Conservation (phyloP, 768 basidiomycete species). For the Tephrocybe sp. region DNA sequence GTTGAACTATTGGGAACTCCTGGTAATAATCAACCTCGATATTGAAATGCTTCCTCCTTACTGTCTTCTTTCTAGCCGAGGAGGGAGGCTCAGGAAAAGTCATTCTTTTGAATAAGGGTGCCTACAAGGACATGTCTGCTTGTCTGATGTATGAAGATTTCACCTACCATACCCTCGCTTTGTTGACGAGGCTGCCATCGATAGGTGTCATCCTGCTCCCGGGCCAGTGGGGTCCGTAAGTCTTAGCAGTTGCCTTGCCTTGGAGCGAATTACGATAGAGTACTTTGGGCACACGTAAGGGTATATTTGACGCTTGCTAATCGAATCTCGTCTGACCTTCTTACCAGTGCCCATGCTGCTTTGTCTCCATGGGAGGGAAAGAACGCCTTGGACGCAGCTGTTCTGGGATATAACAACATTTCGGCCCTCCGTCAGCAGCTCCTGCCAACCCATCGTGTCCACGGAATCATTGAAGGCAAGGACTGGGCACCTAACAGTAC, state of each 20-base stretch:
- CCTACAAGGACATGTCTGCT: constrained; percentile 71
- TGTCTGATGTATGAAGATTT: constrained; percentile 66
- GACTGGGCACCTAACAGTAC: constrained; percentile 73
- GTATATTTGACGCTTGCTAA: too few relatives aligned
- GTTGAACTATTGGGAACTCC: constrained; percentile 76
- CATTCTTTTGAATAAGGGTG: constrained; percentile 59
- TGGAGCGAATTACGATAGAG: constrained; percentile 57
- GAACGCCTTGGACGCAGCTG: constrained; percentile 82
- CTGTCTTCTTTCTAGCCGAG: constrained; percentile 49
- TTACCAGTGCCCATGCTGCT: constrained; percentile 65
- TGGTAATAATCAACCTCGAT: constrained; percentile 42
- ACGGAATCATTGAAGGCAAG: constrained; percentile 72
- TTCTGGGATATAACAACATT: constrained; percentile 76
- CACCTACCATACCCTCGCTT: too few relatives aligned
- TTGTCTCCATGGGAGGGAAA: constrained; percentile 86
- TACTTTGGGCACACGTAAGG: constrained; percentile 70
- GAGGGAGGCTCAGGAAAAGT: constrained; percentile 77
- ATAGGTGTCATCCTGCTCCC: constrained; percentile 80
- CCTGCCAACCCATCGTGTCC: constrained; percentile 69
- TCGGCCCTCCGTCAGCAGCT: constrained; percentile 80
- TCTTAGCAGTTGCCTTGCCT: constrained; percentile 59
- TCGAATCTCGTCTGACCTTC: neutral
- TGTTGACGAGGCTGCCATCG: too few relatives aligned
- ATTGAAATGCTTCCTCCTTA: neutral
- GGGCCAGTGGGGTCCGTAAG: constrained; percentile 68